These are phyloP conservation scores for Phytophthora podocarpi DNA, from an alignment of 352 stramenopile genomes.

Conservation along the genomic window DNA sequence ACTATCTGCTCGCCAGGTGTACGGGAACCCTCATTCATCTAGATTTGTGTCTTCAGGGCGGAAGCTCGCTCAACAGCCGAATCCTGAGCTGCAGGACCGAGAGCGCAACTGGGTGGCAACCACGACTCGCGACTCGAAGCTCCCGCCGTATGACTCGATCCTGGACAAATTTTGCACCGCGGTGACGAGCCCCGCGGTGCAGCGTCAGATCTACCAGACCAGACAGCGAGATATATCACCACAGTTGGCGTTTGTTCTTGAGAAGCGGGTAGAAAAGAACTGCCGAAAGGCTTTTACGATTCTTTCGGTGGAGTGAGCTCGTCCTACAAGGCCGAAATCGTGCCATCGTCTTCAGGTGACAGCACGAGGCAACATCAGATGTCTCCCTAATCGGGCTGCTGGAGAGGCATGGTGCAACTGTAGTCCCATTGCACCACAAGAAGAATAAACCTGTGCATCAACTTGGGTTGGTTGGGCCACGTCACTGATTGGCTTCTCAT, in stretches of 20 bases:
- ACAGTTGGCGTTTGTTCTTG: conserved; percentile 72
- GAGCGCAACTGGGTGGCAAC: conserved; percentile 65
- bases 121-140: conserved; percentile 51
- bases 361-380: conserved; percentile 3
- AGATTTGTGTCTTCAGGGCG: conserved; percentile 7
- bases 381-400: conserved; percentile 4
- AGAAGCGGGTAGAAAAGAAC: conserved; percentile 68
- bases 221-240: conserved; percentile 62
- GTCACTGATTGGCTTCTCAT: no score
- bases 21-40: conserved; percentile 10
- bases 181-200: conserved; percentile 73
- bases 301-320: conserved; percentile 44
- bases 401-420: not conserved
- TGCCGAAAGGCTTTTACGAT: conserved; percentile 44
- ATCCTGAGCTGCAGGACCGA: conserved; percentile 33
- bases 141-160: conserved; percentile 77
- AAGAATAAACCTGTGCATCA: not conserved
- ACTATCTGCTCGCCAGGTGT: conserved; percentile 27
- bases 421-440: not conserved
- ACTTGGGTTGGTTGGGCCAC: not conserved
- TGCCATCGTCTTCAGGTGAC: conserved; percentile 15
- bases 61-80: conserved; percentile 17
- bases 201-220: conserved; percentile 79
- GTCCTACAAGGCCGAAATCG: conserved; percentile 51
- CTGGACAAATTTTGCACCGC: conserved; percentile 81